Conservation (phyloP, 2,329 filamentous ascomycete genomes). For the Graphium sp. region DNA sequence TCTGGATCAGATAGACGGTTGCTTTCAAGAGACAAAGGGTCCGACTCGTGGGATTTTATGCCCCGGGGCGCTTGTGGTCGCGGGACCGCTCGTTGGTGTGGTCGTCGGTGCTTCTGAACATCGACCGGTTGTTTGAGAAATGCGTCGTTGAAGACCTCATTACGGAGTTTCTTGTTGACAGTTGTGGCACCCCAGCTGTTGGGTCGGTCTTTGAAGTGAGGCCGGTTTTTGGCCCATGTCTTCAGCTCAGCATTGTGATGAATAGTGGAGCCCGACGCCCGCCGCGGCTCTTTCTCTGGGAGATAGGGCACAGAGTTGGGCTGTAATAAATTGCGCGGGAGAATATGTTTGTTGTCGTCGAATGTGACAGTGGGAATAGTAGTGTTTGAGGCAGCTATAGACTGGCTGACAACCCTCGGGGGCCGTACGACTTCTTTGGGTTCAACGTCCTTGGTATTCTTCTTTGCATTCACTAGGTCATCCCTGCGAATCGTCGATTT, state of each 20-base stretch:
- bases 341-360: conserved; percentile 85
- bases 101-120: conserved; percentile 58
- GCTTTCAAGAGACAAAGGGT: no score
- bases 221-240: conserved; percentile 12
- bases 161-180: conserved; percentile 73
- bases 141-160: conserved; percentile 84
- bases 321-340: conserved; percentile 68
- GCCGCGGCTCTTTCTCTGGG: conserved; percentile 14
- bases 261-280: conserved; percentile 15
- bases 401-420: conserved; percentile 49
- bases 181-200: conserved; percentile 81
- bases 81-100: conserved; percentile 50
- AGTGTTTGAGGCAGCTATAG: conserved; percentile 45
- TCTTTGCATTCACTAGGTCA: neutral
- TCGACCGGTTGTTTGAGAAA: conserved; percentile 74
- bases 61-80: no score
- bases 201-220: conserved; percentile 34
- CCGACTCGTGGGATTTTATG: no score
- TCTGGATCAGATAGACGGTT: no score
- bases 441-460: neutral
- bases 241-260: conserved; percentile 5
- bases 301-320: conserved; percentile 13
- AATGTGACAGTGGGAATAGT: conserved; percentile 82
- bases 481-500: conserved; percentile 25
- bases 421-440: conserved; percentile 9